phyloP scores from a whole-genome alignment of 208 protist genomes.

The Wallacemonas sp. region DNA sequence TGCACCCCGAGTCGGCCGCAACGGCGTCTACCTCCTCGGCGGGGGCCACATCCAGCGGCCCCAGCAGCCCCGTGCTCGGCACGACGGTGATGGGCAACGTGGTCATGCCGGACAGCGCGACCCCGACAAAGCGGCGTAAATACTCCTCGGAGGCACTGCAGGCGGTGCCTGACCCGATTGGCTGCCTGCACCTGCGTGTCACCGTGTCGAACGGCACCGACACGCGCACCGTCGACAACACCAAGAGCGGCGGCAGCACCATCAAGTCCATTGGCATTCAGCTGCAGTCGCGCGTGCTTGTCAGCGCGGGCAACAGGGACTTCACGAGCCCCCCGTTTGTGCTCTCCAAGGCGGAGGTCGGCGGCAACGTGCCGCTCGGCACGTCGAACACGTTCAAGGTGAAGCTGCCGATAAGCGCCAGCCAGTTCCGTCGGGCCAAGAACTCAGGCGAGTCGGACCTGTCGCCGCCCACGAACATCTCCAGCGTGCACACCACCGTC shows the following conservation, averaged over 20 bases:
- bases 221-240: slow-evolving; percentile 16
- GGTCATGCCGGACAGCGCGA: slow-evolving; percentile 10
- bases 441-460: neutral
- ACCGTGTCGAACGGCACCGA: slow-evolving; percentile 20
- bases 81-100: slow-evolving; percentile 27
- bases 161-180: slow-evolving; percentile 2
- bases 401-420: neutral
- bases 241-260: neutral
- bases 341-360: neutral
- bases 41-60: neutral
- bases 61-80: slow-evolving; percentile 1
- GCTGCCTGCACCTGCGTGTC: slow-evolving; percentile 20
- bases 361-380: slow-evolving; percentile 9
- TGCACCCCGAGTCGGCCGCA: slow-evolving; percentile 9
- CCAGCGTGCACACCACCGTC: slow-evolving; percentile 13
- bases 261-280: neutral
- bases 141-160: neutral
- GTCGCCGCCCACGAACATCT: slow-evolving; percentile 22
- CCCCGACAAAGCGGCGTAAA: neutral
- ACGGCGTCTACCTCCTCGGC: neutral
- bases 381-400: slow-evolving; percentile 13
- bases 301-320: slow-evolving; percentile 1
- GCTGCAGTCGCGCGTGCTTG: slow-evolving; percentile 1
- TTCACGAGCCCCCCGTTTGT: neutral
- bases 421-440: slow-evolving; percentile 3